Evolutionary conservation across 345 rosid species (phyloP).

Genomic region (Citrus mangshanensis): DNA sequence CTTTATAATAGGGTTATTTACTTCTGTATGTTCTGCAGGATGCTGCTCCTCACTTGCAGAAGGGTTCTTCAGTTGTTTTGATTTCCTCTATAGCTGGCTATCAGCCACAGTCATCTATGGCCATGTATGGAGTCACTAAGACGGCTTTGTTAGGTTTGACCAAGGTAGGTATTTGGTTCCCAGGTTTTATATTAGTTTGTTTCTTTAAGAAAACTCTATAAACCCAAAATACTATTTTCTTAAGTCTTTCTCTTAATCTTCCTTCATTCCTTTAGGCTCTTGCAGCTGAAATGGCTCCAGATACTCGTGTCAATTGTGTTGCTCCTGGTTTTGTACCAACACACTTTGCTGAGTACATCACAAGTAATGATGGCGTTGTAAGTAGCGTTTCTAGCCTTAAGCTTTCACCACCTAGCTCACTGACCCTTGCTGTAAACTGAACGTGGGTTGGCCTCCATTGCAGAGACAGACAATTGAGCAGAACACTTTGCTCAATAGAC

Average conservation of each 20-base stretch:
- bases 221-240: background rate
- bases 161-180: slow-evolving; percentile 43
- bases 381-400: slow-evolving; percentile 17
- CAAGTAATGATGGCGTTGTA: slow-evolving; percentile 45
- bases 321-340: slow-evolving; percentile 97
- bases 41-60: slow-evolving; percentile 67
- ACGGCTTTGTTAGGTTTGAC: slow-evolving; percentile 90
- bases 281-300: slow-evolving; percentile 79
- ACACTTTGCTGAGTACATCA: slow-evolving; percentile 58
- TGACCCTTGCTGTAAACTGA: slow-evolving; percentile 8
- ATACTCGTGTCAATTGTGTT: slow-evolving; percentile 75
- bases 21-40: slow-evolving; percentile 42
- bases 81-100: slow-evolving; percentile 75
- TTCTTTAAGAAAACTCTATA: background rate
- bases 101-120: slow-evolving; percentile 56
- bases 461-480: slow-evolving; percentile 52
- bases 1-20: too few relatives aligned
- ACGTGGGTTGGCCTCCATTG: slow-evolving; percentile 4
- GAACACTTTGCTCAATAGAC: slow-evolving; percentile 62
- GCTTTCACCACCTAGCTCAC: background rate
- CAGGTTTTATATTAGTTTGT: background rate
- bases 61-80: slow-evolving; percentile 75
- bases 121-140: slow-evolving; percentile 94
- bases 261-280: slow-evolving; percentile 54
- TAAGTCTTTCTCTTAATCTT: background rate